Evolutionary conservation across 108 stramenopile genomes (phyloP).

Genomic region (Seminavis robusta): DNA sequence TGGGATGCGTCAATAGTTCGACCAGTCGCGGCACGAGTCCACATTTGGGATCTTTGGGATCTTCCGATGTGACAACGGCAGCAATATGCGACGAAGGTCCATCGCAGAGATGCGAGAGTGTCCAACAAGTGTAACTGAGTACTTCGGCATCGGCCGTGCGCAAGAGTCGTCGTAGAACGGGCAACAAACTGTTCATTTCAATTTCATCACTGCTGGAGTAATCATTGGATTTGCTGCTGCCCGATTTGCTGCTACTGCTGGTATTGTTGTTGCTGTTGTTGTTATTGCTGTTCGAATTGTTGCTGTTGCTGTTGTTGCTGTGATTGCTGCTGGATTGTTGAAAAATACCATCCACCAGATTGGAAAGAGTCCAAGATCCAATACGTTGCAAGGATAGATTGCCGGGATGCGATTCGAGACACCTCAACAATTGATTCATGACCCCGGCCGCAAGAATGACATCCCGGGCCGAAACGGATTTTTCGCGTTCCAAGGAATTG

Average conservation of each 20-base stretch:
- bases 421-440: conserved; percentile 64
- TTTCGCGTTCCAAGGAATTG: conserved; percentile 22
- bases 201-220: conserved; percentile 68
- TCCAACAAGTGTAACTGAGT: conserved; percentile 94
- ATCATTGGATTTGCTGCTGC: conserved; percentile 27
- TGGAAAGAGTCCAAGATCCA: conserved; percentile 78
- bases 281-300: not conserved
- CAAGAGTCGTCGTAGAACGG: conserved; percentile 79
- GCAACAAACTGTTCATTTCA: conserved; percentile 73
- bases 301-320: conserved; percentile 2
- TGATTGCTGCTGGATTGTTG: conserved; percentile 37
- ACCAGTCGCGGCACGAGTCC: conserved; percentile 90
- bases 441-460: conserved; percentile 80
- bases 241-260: not conserved
- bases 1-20: conserved; percentile 81
- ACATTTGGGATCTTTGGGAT: conserved; percentile 33
- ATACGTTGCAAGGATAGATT: conserved; percentile 74
- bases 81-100: conserved; percentile 90
- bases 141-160: conserved; percentile 84
- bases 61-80: conserved; percentile 74
- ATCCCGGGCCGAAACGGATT: conserved; percentile 69
- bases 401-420: conserved; percentile 54
- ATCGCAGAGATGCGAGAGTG: conserved; percentile 93
- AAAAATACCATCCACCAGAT: conserved; percentile 69
- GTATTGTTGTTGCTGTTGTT: conserved; percentile 5